Evolutionary conservation across 1,284 basidiomycete species (phyloP), one percentile per base, ranked within the genome.

Genomic region (Lentinus polychrous): DNA sequence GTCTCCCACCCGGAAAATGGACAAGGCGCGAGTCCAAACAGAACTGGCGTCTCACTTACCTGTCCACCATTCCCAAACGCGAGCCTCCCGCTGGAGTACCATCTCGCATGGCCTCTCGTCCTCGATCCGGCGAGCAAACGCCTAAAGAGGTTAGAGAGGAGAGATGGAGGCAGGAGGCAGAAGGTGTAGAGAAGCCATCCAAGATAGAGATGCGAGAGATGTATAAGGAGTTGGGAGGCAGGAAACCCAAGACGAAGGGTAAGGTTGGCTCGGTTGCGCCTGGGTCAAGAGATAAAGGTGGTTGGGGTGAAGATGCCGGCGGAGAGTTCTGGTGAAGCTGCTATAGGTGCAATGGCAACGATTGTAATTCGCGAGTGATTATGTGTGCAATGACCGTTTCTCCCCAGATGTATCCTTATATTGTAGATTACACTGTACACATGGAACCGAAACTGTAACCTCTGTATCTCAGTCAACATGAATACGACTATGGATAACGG

Each of bases 171-270:
- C 53, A 62, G 35, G 84, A 86, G 57, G 74, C 73, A 1, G 77
- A 83, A 45, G 63, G 66, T 0, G 57, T 69, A 12, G 68, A 73
- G 15, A 72, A 67, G 43, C 86, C 86, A 35, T 77, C 78, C 34
- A 94, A 92, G 66, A 50, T 80, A 1, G 89, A 92, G 64, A 91
- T 92, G 80, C 76, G 91, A 34, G 85, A 85, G 60, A 83, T 84
- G 73, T 94, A 94, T 69, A 94, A 94, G 70, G 86, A 91, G 47
- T 69, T 94, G 7, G 86, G 86, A 15, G 91, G 91, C 8, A 76
- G 91, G 53, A 94, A 94, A 69, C 71, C 80, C 8, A 67, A 69
- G 52, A 55, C 57, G 4, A 88, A 83, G 65, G 73, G 68, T 42
- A 91, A 88, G 61, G 65, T 86, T 17, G 84, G 81, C 6, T 73